Percentiles rank a stretch among this genome's conserved stretches.
Conservation (phyloP, 2,329 filamentous ascomycete genomes). For the Rachicladosporium sp. region DNA sequence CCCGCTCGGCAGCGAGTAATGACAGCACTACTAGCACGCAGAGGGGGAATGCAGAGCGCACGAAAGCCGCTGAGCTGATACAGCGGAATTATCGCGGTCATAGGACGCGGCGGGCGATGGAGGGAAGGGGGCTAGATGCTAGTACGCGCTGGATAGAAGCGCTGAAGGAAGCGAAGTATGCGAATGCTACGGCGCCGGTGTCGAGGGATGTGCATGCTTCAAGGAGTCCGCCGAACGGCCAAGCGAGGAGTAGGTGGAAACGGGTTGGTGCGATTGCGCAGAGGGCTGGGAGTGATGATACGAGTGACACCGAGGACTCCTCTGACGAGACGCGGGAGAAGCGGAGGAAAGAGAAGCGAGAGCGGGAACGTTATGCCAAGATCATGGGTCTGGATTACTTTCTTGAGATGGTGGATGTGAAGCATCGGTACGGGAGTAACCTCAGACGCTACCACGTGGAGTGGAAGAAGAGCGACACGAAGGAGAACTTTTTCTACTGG, state of each 20-base stretch:
- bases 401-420: slow-evolving; percentile 57
- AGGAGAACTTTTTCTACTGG: slow-evolving; percentile 92
- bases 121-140: slow-evolving; percentile 57
- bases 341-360: slow-evolving; percentile 39
- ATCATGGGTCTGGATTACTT: slow-evolving; percentile 83
- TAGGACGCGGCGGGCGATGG: slow-evolving; percentile 55
- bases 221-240: slow-evolving; percentile 6
- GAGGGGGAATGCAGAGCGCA: slow-evolving; percentile 1
- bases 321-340: slow-evolving; percentile 23
- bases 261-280: slow-evolving; percentile 59
- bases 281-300: slow-evolving; percentile 58
- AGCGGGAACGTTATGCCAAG: slow-evolving; percentile 54
- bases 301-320: slow-evolving; percentile 33
- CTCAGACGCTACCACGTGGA: slow-evolving; percentile 68
- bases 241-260: slow-evolving; percentile 58
- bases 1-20: slow-evolving; percentile 1
- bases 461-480: slow-evolving; percentile 66
- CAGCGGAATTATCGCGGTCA: slow-evolving; percentile 65
- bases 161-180: slow-evolving; percentile 36
- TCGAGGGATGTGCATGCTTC: slow-evolving; percentile 26
- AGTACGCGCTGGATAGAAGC: slow-evolving; percentile 55
- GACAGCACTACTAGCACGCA: neutral
- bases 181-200: slow-evolving; percentile 35
- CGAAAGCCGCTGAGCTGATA: slow-evolving; percentile 22
- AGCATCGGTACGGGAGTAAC: slow-evolving; percentile 80